phyloP scores from a whole-genome alignment of 495 filamentous ascomycete species.

The Rhizodiscina lignyota region DNA sequence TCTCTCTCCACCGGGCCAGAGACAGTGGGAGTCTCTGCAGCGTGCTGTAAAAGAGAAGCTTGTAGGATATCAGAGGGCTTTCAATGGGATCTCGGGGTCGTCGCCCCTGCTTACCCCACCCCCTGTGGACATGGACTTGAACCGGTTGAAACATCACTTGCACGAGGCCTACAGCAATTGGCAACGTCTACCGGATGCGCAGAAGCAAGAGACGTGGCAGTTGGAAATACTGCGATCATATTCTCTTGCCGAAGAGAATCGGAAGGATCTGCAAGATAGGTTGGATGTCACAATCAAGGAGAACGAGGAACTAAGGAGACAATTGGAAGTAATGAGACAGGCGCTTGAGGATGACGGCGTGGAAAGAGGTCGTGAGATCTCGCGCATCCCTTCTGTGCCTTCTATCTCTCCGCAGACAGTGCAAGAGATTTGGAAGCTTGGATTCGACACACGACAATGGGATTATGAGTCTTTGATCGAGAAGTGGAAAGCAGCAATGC shows the following conservation, averaged over 20 bases:
- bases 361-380: too few relatives aligned
- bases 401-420: too few relatives aligned
- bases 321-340: too few relatives aligned
- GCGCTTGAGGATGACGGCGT: too few relatives aligned
- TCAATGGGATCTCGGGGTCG: conserved; percentile 2
- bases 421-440: too few relatives aligned
- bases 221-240: conserved; percentile 63
- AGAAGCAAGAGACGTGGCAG: conserved; percentile 51
- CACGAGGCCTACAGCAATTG: conserved; percentile 55
- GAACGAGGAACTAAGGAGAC: too few relatives aligned
- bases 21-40: conserved; percentile 53
- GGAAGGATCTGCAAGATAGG: conserved; percentile 41
- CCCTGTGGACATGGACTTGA: conserved; percentile 20
- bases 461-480: too few relatives aligned
- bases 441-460: too few relatives aligned
- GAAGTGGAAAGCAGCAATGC: too few relatives aligned
- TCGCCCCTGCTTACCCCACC: conserved; percentile 12
- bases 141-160: conserved; percentile 50
- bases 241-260: conserved; percentile 46
- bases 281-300: too few relatives aligned
- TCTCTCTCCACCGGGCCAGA: conserved; percentile 47
- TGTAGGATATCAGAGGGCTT: conserved; percentile 6
- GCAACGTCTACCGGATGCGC: conserved; percentile 36
- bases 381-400: too few relatives aligned
- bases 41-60: conserved; percentile 37